Conservation (phyloP, 495 filamentous ascomycete genomes). For the Penicillium antarcticum region DNA sequence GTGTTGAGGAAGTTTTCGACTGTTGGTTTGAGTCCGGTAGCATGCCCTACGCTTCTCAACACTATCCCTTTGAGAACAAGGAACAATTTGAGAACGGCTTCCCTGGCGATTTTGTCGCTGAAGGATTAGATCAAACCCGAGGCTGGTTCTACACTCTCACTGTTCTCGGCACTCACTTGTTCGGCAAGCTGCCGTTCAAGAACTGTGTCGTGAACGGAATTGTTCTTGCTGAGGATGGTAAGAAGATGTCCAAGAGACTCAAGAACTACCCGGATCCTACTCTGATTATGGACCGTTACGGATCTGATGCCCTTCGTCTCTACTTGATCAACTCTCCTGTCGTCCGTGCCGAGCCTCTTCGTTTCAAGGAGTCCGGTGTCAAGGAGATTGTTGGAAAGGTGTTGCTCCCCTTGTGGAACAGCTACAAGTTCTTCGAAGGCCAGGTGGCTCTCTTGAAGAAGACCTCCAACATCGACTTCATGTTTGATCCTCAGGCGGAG, state of each 20-base stretch:
- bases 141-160: slow-evolving; percentile 97
- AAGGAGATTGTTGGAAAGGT: slow-evolving; percentile 97
- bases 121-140: slow-evolving; percentile 90
- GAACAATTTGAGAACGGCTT: slow-evolving; percentile 79
- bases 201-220: slow-evolving; percentile 98
- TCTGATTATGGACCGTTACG: slow-evolving; percentile 82
- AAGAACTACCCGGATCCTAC: slow-evolving; percentile 96
- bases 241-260: slow-evolving; percentile 98
- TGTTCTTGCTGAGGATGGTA: slow-evolving; percentile 91
- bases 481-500: slow-evolving; percentile 75
- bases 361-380: slow-evolving; percentile 90
- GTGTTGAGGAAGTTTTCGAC: slow-evolving; percentile 92
- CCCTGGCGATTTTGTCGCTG: slow-evolving; percentile 95
- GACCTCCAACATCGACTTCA: slow-evolving; percentile 70
- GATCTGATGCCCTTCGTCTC: slow-evolving; percentile 88
- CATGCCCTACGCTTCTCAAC: slow-evolving; percentile 92
- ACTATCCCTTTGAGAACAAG: slow-evolving; percentile 93
- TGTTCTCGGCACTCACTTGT: slow-evolving; percentile 88
- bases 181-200: slow-evolving; percentile 85
- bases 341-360: slow-evolving; percentile 84
- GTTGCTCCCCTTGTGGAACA: slow-evolving; percentile 93
- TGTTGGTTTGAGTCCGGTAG: slow-evolving; percentile 95
- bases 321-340: slow-evolving; percentile 98
- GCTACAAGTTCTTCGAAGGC: slow-evolving; percentile 96
- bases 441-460: slow-evolving; percentile 93